A percentile compares a stretch with the other conserved stretches of the same genome.
phyloP scores from a whole-genome alignment of 148 eudicot species.

The Dianthus caryophyllus region DNA sequence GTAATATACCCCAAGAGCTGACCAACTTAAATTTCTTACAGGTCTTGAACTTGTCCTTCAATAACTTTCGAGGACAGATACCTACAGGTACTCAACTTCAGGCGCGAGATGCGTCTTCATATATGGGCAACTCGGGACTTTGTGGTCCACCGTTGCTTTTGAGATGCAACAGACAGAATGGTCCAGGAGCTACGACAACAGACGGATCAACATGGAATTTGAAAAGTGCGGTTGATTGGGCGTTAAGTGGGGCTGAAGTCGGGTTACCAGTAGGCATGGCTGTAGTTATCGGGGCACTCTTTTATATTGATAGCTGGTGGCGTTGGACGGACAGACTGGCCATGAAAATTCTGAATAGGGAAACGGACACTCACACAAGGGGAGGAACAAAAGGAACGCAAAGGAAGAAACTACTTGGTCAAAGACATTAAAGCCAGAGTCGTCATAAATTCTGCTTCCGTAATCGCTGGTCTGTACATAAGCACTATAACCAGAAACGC shows the following conservation, averaged over 20 bases:
- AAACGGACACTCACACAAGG: too few relatives aligned
- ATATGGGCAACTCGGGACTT: conserved; percentile 25
- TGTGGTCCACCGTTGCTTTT: conserved; percentile 24
- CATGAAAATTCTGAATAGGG: too few relatives aligned
- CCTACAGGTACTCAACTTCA: conserved; percentile 30
- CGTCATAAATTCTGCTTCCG: too few relatives aligned
- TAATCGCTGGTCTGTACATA: too few relatives aligned
- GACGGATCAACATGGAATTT: not conserved
- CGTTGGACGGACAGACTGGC: too few relatives aligned
- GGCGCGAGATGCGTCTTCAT: conserved; percentile 20
- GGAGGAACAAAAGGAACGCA: too few relatives aligned
- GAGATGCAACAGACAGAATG: not conserved
- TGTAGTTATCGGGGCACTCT: not conserved
- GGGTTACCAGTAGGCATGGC: conserved; percentile 3
- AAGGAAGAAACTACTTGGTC: too few relatives aligned
- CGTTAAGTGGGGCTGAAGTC: not conserved
- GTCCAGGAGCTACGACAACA: not conserved
- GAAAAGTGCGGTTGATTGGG: not conserved
- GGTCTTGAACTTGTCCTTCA: conserved; percentile 25
- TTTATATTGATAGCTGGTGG: not conserved
- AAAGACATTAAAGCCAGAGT: too few relatives aligned
- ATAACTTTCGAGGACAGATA: conserved; percentile 22
- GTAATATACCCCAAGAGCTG: conserved; percentile 28
- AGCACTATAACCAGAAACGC: too few relatives aligned
- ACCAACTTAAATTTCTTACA: conserved; percentile 22